Conservation (phyloP, 176 grass and related monocot species). For the Rhipidocladum racemiflorum region DNA sequence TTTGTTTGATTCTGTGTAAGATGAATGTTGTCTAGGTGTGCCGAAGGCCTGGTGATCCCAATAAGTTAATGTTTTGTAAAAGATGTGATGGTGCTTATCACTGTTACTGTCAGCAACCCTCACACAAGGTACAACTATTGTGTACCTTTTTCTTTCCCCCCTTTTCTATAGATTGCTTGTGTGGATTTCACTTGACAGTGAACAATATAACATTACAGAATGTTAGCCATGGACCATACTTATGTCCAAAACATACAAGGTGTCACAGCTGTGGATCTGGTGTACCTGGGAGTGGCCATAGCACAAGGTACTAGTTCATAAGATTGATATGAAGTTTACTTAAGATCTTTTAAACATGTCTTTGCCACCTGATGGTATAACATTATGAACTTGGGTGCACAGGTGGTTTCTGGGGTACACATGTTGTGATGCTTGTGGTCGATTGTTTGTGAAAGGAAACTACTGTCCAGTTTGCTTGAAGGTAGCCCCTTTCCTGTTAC, state of each 20-base stretch:
- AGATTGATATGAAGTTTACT: conserved; percentile 24
- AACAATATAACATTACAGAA: conserved; percentile 58
- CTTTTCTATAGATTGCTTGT: conserved; percentile 12
- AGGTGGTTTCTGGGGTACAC: conserved; percentile 99
- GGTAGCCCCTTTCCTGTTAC: conserved; percentile 42
- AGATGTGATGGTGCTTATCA: conserved; percentile 97
- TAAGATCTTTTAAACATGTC: neutral
- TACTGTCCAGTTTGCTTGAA: conserved; percentile 98
- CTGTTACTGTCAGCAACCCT: conserved; percentile 98
- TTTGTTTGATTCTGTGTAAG: conserved; percentile 10
- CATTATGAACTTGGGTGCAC: conserved; percentile 20
- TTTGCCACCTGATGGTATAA: conserved; percentile 15
- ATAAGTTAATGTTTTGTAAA: conserved; percentile 99
- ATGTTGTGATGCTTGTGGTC: conserved; percentile 96
- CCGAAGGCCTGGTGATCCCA: conserved; percentile 85
- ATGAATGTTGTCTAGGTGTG: conserved; percentile 67
- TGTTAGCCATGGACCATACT: conserved; percentile 83
- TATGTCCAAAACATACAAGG: conserved; percentile 97
- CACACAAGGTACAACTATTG: conserved; percentile 72
- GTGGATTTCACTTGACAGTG: conserved; percentile 1
- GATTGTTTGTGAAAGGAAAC: conserved; percentile 98
- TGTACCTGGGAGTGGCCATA: conserved; percentile 97
- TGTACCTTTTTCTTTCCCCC: neutral
- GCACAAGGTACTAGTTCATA: conserved; percentile 67
- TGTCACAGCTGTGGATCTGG: conserved; percentile 95